Conservation (phyloP, 1,139 yeast species). For the Protomyces lactucae-debilis region DNA sequence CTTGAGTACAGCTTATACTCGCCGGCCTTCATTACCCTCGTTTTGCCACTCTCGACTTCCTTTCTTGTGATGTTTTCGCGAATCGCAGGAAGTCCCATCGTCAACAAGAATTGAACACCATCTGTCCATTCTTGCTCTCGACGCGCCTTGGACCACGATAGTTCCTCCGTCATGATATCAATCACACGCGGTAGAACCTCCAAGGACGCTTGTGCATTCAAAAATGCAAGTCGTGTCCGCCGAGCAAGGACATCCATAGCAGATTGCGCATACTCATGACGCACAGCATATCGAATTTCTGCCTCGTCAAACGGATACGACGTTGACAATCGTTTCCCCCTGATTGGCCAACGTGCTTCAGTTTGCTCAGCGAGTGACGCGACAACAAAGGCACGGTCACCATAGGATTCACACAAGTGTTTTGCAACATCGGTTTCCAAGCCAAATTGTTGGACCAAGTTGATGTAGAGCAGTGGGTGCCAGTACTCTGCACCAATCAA, state of each 20-base stretch:
- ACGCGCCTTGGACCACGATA: constrained; percentile 64
- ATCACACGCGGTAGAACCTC: constrained; percentile 80
- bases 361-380: constrained; percentile 50
- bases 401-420: constrained; percentile 82
- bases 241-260: constrained; percentile 89
- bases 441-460: constrained; percentile 73
- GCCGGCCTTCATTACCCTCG: constrained; percentile 7
- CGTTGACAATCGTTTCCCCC: constrained; percentile 44
- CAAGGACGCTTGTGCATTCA: constrained; percentile 81
- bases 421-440: constrained; percentile 72
- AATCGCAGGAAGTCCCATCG: constrained; percentile 42
- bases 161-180: constrained; percentile 74
- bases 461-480: constrained; percentile 64
- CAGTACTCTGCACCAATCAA: constrained; percentile 71
- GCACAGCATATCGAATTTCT: constrained; percentile 75
- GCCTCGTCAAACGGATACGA: constrained; percentile 91
- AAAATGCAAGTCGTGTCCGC: constrained; percentile 87
- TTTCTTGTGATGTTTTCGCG: constrained; percentile 27
- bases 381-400: constrained; percentile 71
- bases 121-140: constrained; percentile 49
- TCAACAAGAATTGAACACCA: constrained; percentile 40
- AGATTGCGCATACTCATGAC: constrained; percentile 80
- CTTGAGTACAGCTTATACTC: constrained; percentile 13
- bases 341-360: constrained; percentile 35
- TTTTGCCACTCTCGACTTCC: constrained; percentile 31